Evolutionary conservation across 208 protist genomes (phyloP).

Genomic region (Phytomonas sp.): DNA sequence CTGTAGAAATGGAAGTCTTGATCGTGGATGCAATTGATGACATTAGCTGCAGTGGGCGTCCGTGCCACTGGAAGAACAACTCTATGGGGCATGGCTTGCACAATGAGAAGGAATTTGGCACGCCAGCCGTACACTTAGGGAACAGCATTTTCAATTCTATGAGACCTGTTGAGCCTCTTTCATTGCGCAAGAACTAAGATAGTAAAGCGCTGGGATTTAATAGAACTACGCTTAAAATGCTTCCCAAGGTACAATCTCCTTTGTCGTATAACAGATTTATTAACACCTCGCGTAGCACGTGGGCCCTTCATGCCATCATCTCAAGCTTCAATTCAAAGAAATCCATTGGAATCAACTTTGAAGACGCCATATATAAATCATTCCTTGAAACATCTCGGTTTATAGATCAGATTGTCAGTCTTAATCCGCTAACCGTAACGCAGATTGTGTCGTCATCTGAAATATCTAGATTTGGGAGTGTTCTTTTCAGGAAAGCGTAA

Average conservation of each 20-base stretch:
- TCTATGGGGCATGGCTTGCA: conserved; percentile 17
- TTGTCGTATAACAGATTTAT: background rate
- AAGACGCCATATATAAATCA: background rate
- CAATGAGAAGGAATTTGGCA: background rate
- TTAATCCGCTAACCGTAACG: no score
- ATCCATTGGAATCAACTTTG: background rate
- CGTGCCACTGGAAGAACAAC: conserved; percentile 51
- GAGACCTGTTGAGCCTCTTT: background rate
- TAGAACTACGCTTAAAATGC: no score
- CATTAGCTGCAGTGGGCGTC: conserved; percentile 24
- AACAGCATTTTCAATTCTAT: background rate
- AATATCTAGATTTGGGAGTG: no score
- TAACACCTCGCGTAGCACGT: background rate
- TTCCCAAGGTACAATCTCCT: background rate
- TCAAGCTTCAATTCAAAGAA: background rate
- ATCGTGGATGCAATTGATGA: conserved; percentile 37
- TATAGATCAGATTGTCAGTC: no score
- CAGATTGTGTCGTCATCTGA: no score
- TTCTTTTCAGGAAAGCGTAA: no score
- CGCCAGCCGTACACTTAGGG: background rate
- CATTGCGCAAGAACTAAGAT: no score
- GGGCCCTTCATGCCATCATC: background rate
- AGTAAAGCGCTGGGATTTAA: no score
- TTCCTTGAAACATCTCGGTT: no score
- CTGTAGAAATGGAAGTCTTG: conserved; percentile 53